Conservation (phyloP, 768 basidiomycete genomes). For the Tylopilus vinaceipallidus region DNA sequence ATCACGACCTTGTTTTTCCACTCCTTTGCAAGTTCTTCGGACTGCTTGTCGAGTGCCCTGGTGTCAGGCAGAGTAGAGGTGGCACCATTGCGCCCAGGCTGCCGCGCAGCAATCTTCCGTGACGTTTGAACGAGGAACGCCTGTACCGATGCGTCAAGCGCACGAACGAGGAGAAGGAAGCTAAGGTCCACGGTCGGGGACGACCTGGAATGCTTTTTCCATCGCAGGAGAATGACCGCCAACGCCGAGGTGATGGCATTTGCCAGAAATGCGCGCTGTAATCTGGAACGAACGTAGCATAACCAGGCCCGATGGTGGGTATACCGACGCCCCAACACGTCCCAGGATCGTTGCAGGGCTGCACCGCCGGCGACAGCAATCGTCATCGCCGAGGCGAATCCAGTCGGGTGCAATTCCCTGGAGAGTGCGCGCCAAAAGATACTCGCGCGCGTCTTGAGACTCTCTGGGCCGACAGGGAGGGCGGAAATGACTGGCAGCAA, state of each 20-base stretch:
- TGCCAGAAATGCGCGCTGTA: conserved; percentile 56
- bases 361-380: conserved; percentile 63
- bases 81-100: neutral
- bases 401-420: conserved; percentile 57
- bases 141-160: conserved; percentile 63
- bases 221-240: conserved; percentile 58
- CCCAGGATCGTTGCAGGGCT: conserved; percentile 48
- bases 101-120: neutral
- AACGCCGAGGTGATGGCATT: conserved; percentile 55
- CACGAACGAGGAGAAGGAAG: conserved; percentile 65
- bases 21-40: conserved; percentile 28
- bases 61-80: neutral
- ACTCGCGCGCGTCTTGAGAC: conserved; percentile 18
- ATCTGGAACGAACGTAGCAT: conserved; percentile 16
- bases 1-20: conserved; percentile 39
- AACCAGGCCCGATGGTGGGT: neutral
- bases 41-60: neutral
- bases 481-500: conserved; percentile 52
- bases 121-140: conserved; percentile 38
- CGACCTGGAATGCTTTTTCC: conserved; percentile 33
- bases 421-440: conserved; percentile 38
- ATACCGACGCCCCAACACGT: conserved; percentile 12
- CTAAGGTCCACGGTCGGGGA: conserved; percentile 70
- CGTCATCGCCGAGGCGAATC: conserved; percentile 71
- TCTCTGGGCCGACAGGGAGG: conserved; percentile 23